Conservation (phyloP, 306 rosid genomes). For the Gynostemma pentaphyllum region DNA sequence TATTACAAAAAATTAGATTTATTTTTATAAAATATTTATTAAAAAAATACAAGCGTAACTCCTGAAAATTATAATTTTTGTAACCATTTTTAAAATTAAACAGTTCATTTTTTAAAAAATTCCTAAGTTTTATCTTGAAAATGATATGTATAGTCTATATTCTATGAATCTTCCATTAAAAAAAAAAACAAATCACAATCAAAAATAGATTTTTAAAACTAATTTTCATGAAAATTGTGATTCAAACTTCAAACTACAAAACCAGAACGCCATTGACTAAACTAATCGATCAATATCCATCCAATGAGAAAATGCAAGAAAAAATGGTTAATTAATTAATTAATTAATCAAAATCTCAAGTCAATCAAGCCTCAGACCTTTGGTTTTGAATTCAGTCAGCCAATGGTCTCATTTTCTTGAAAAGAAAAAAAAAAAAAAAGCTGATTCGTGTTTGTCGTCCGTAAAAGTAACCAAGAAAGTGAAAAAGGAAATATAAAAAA, state of each 20-base stretch:
- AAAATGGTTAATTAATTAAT: no score
- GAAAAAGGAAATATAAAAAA: neutral
- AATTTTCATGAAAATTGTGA: no score
- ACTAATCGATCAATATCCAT: neutral
- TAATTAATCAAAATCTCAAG: no score
- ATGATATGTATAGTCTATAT: neutral
- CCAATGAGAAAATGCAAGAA: neutral
- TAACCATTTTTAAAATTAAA: no score
- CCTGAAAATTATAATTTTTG: no score
- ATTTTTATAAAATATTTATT: no score
- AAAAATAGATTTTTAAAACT: neutral
- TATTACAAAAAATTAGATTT: no score
- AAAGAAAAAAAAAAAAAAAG: neutral
- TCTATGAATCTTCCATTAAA: neutral
- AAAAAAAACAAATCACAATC: no score
- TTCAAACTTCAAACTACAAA: no score
- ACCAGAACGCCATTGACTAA: no score
- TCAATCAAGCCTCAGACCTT: neutral
- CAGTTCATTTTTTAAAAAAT: no score
- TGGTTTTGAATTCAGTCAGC: neutral
- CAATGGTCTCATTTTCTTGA: neutral
- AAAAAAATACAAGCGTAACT: no score
- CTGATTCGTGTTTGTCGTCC: slow-evolving; percentile 1
- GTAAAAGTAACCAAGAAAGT: slow-evolving; percentile 3
- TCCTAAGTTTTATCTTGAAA: neutral